Conservation (phyloP, 169 alveolate genomes). For the Babesia bigemina region DNA sequence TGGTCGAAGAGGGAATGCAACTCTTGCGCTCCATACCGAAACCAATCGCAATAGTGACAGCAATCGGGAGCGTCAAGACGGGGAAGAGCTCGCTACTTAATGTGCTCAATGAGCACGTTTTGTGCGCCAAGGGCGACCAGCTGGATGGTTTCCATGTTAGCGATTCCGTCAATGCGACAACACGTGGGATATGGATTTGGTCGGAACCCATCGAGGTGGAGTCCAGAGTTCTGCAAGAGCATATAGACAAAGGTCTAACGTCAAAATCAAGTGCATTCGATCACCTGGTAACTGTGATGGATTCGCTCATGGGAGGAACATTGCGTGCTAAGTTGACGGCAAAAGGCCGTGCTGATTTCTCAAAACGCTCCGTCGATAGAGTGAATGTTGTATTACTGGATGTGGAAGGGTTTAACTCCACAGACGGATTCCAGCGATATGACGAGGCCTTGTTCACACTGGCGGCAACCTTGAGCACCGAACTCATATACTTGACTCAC, state of each 20-base stretch:
- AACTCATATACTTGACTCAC: conserved; percentile 72
- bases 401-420: conserved; percentile 77
- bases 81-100: conserved; percentile 79
- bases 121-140: conserved; percentile 50
- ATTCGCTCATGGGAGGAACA: conserved; percentile 60
- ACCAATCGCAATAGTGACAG: conserved; percentile 81
- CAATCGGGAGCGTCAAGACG: conserved; percentile 78
- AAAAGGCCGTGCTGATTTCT: conserved; percentile 50
- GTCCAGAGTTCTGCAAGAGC: conserved; percentile 25
- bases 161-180: conserved; percentile 67
- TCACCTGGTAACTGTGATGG: conserved; percentile 57
- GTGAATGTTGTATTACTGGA: conserved; percentile 77
- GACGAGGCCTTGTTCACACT: conserved; percentile 78
- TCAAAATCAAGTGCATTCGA: conserved; percentile 4
- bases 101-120: conserved; percentile 70
- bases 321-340: conserved; percentile 45
- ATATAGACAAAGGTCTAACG: conserved; percentile 9
- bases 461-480: conserved; percentile 71
- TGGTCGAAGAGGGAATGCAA: conserved; percentile 70
- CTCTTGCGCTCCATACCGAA: conserved; percentile 64
- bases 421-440: conserved; percentile 68
- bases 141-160: conserved; percentile 71
- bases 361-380: conserved; percentile 7
- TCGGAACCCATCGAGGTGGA: conserved; percentile 71
- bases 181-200: conserved; percentile 81